Conservation (phyloP, 352 stramenopile genomes). For the Pythium chondricola region DNA sequence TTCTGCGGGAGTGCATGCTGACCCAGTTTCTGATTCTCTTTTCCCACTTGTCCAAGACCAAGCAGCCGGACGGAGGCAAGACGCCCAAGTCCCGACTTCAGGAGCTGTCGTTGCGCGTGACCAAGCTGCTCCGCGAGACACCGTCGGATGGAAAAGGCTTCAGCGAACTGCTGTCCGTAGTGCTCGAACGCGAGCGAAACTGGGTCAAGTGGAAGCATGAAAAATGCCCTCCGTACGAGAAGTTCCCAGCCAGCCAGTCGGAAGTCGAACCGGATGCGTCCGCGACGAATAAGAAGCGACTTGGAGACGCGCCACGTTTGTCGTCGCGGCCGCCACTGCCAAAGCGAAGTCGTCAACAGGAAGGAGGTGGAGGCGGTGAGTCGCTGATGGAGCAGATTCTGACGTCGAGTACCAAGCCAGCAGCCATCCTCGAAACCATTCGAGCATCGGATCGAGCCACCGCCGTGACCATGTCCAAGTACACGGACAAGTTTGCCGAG, state of each 20-base stretch:
- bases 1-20: conserved; percentile 85
- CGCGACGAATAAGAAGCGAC: conserved; percentile 27
- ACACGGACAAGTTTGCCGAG: conserved; percentile 88
- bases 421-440: conserved; percentile 68
- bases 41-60: conserved; percentile 58
- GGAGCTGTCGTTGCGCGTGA: conserved; percentile 65
- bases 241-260: conserved; percentile 22
- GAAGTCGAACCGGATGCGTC: conserved; percentile 18
- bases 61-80: conserved; percentile 34
- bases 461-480: conserved; percentile 60
- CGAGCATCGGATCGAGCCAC: conserved; percentile 62
- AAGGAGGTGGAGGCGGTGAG: conserved; percentile 18
- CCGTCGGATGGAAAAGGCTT: conserved; percentile 82
- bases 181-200: conserved; percentile 85
- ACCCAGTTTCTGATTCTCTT: conserved; percentile 85
- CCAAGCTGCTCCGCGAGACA: conserved; percentile 77
- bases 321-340: conserved; percentile 18
- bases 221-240: conserved; percentile 81
- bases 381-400: conserved; percentile 75
- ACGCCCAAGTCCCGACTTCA: conserved; percentile 57
- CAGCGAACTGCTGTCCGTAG: conserved; percentile 79
- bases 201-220: conserved; percentile 90
- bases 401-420: conserved; percentile 67
- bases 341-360: conserved; percentile 18
- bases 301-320: conserved; percentile 23